These are phyloP conservation scores for Corniculantispora saksenae DNA, from an alignment of 2,329 filamentous ascomycete genomes.

Conservation along the genomic window DNA sequence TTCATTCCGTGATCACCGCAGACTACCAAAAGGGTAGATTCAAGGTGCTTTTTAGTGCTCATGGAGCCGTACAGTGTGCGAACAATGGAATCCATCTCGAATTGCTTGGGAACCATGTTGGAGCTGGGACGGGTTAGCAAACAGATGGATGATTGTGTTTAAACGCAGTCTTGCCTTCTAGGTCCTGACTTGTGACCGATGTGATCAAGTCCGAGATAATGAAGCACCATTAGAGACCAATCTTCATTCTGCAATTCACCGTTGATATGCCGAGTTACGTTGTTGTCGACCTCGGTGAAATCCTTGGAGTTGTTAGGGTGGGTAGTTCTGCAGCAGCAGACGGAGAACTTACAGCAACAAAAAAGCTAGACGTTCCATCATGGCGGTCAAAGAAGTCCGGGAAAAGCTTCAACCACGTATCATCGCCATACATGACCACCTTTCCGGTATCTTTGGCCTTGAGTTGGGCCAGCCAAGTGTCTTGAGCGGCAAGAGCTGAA, in stretches of 20 bases:
- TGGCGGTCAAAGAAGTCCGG: slow-evolving; percentile 81
- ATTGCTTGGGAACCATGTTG: slow-evolving; percentile 91
- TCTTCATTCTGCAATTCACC: slow-evolving; percentile 74
- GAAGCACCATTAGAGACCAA: slow-evolving; percentile 91
- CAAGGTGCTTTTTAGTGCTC: slow-evolving; percentile 66
- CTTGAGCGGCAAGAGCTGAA: slow-evolving; percentile 82
- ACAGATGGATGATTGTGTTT: not conserved
- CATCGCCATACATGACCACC: slow-evolving; percentile 93
- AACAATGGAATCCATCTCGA: slow-evolving; percentile 88
- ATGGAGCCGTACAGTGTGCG: slow-evolving; percentile 75
- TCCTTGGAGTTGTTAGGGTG: slow-evolving; percentile 58
- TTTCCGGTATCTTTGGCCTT: slow-evolving; percentile 71
- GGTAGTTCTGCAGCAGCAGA: not conserved
- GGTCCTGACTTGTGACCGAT: slow-evolving; percentile 97
- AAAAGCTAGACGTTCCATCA: slow-evolving; percentile 96
- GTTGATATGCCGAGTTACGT: slow-evolving; percentile 88
- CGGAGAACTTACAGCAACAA: slow-evolving; percentile 75
- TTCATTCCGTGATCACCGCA: slow-evolving; percentile 99
- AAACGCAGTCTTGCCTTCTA: slow-evolving; percentile 56
- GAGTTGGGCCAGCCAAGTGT: slow-evolving; percentile 95
- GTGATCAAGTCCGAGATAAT: slow-evolving; percentile 94
- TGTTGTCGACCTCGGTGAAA: slow-evolving; percentile 96
- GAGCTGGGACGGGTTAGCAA: slow-evolving; percentile 51
- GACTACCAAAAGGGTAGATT: slow-evolving; percentile 79
- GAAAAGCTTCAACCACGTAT: slow-evolving; percentile 98